phyloP scores from a whole-genome alignment of 352 stramenopile species.

The Phytophthora lateralis region DNA sequence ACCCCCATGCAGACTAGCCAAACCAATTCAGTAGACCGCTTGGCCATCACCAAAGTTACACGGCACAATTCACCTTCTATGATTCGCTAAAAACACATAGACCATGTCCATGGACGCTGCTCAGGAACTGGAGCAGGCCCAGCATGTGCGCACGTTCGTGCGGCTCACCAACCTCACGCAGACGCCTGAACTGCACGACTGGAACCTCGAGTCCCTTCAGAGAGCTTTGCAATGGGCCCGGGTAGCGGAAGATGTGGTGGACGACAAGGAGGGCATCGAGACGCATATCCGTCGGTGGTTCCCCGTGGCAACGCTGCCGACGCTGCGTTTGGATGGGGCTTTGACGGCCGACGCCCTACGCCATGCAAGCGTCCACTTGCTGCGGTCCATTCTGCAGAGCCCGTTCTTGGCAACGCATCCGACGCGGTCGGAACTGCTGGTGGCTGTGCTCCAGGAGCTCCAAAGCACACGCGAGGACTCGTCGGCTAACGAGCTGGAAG shows the following conservation, averaged over 20 bases:
- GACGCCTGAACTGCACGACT: constrained; percentile 54
- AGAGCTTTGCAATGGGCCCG: constrained; percentile 47
- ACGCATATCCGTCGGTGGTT: constrained; percentile 38
- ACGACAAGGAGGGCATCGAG: constrained; percentile 18
- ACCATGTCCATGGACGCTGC: constrained; percentile 5
- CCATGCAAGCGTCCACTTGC: constrained; percentile 39
- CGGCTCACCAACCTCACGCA: constrained; percentile 56
- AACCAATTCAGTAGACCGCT: constrained; percentile 1
- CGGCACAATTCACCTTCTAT: background rate
- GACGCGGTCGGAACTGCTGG: constrained; percentile 46
- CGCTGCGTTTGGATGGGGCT: constrained; percentile 27
- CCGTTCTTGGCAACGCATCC: constrained; percentile 53
- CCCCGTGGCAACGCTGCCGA: constrained; percentile 45
- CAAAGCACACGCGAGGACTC: constrained; percentile 12
- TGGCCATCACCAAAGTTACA: too few species aligned
- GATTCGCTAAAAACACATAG: constrained; percentile 17
- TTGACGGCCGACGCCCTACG: constrained; percentile 18
- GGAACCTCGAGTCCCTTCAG: constrained; percentile 55
- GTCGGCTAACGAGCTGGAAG: constrained; percentile 12
- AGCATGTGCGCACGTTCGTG: constrained; percentile 45
- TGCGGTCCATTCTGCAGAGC: constrained; percentile 56
- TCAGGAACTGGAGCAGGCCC: constrained; percentile 19
- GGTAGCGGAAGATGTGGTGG: constrained; percentile 38
- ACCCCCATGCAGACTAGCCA: background rate
- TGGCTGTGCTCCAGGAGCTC: constrained; percentile 37